A percentile compares a stretch with the other conserved stretches of the same genome.
These are phyloP conservation scores for Lecanoromycetidae sp. DNA, from an alignment of 2,329 filamentous ascomycete species.

Conservation along the genomic window DNA sequence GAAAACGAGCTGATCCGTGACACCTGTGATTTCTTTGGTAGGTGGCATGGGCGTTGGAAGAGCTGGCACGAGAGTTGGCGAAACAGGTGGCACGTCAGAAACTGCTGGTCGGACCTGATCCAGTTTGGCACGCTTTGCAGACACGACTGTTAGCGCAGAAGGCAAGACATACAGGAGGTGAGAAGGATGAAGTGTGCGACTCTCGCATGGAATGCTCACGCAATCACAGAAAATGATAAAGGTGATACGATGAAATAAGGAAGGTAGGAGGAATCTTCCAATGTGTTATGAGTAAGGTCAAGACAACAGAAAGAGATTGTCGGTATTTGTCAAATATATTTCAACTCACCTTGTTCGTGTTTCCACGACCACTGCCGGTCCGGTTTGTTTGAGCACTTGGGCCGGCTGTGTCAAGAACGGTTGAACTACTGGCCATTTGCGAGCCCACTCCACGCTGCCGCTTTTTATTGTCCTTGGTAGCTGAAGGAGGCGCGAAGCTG, in stretches of 20 bases:
- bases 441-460: constrained; percentile 49
- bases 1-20: constrained; percentile 76
- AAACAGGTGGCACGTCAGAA: constrained; percentile 51
- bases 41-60: constrained; percentile 80
- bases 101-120: constrained; percentile 52
- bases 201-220: too few relatives aligned
- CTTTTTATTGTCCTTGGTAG: constrained; percentile 84
- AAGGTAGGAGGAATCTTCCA: neutral
- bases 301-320: too few relatives aligned
- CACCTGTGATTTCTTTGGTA: constrained; percentile 58
- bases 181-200: neutral
- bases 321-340: too few relatives aligned
- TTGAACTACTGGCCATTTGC: constrained; percentile 24
- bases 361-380: constrained; percentile 28
- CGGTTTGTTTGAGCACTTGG: constrained; percentile 27
- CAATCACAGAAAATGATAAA: neutral
- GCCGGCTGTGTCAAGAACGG: constrained; percentile 22
- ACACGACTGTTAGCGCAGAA: neutral
- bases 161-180: neutral
- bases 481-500: constrained; percentile 75
- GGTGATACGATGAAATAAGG: neutral
- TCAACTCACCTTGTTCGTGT: constrained; percentile 42
- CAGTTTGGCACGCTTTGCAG: constrained; percentile 26
- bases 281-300: too few relatives aligned
- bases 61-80: constrained; percentile 77